Base-by-base conservation (phyloP, 306 rosid genomes). In the Lathyrus aphaca region DNA sequence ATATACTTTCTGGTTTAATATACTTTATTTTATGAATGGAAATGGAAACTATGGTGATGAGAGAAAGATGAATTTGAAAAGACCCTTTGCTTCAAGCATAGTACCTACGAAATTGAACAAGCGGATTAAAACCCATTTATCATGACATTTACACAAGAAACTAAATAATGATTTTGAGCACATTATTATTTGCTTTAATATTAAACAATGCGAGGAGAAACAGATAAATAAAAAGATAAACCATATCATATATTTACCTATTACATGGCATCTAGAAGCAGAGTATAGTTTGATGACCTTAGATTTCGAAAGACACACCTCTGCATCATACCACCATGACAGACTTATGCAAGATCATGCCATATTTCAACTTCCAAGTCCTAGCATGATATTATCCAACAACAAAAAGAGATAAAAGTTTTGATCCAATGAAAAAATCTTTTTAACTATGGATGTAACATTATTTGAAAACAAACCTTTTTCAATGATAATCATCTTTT, bases 331-430 rank as follows among this genome's bases (percentile, higher is more conserved):
- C 99, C 92, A 95, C 48, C 66, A 80, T 18, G 93, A 89, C 59
- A 89, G 77, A 56, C 74, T 76, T 80, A 89, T 80, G 97, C 88
- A 73, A 95, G 85, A 65, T 89, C 97, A 79, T 87, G 92, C 97
- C 96, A 95, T 72, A 81, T 76, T 78, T 91, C 95, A 82, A 80
- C 30, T 83, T 95, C 91, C 82, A 91, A 79, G 71, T 82, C 83
- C 82, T 81, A 25, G 68, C 79, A 38, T 48, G 25, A 23, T 23
- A 23, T 23, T 2, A 23, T 23, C 25, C 25, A 23, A 23, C 25
- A 23, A 23, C 25, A 23, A 23, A 23, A 23, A 23, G 2, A 23
- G 1, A 23, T 23, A 23, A 23, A 23, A 1, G 25, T 23, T 23
- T 23, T 23, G 25, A 23, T 23, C 25, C 1, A 23, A 23, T 3